Base-by-base conservation (phyloP, 2,329 filamentous ascomycete species). In the Claviceps digitariae region DNA sequence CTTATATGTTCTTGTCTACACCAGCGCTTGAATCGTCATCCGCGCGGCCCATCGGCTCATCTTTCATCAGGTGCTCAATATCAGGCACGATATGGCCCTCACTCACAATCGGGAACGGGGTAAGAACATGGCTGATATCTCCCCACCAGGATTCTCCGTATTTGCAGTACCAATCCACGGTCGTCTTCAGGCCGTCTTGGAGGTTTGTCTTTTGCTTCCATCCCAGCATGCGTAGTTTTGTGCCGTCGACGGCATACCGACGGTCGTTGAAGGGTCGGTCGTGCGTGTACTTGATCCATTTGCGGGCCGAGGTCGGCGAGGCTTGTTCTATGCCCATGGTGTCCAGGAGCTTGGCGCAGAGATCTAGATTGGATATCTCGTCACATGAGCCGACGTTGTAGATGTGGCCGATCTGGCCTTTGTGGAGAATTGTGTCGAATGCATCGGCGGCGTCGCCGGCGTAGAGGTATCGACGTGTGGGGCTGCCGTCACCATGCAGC, bases 371-470 rank as follows among this genome's bases (percentile, higher is more conserved):
- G 58, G 84, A 86, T 48, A 90, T 78, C 64, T 90, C 86, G 64
- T 90, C 84, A 56, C 78, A 77, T 0, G 87, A 90, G 46, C 84
- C 84, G 10, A 93, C 84, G 58, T 93, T 93, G 74, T 93, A 93
- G 56, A 87, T 80, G 62, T 90, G 83, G 1, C 86, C 86, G 36
- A 86, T 73, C 50, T 76, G 71, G 21, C 87, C 87, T 61, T 81
- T 83, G 74, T 93, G 87, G 25, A 93, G 75, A 61, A 93, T 89
- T 0, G 86, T 89, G 69, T 93, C 87, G 61, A 91, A 86, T 2
- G 86, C 87, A 62, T 91, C 86, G 4, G 84, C 84, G 2, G 86
- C 87, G 64, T 93, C 87, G 9, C 82, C 83, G 2, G 85, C 87
- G 61, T 83, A 91, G 9, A 93, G 76, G 64, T 90, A 93, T 53